These are phyloP conservation scores for Sarcocystis neurona DNA, from an alignment of 169 alveolate species.

Conservation along the genomic window DNA sequence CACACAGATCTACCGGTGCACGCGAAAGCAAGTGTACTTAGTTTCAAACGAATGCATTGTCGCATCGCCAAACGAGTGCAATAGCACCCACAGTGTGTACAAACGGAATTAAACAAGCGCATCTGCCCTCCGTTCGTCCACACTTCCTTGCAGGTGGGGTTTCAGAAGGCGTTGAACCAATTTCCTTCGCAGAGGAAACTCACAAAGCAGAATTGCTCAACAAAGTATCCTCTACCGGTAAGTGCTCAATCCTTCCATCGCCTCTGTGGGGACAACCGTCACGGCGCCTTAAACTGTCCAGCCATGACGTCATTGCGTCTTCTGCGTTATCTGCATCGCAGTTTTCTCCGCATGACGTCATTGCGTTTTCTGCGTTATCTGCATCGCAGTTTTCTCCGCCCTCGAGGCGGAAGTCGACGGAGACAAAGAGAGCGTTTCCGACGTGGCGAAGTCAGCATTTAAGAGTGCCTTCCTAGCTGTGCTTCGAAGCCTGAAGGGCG, in stretches of 20 bases:
- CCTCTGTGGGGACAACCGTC: neutral
- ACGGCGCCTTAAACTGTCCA: neutral
- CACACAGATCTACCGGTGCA: too few relatives aligned
- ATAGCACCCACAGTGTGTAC: too few relatives aligned
- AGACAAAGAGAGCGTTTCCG: neutral
- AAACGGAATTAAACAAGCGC: too few relatives aligned
- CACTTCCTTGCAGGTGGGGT: too few relatives aligned
- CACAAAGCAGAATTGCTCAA: neutral
- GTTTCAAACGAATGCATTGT: too few relatives aligned
- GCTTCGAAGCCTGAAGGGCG: neutral
- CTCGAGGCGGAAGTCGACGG: neutral
- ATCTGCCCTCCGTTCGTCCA: too few relatives aligned
- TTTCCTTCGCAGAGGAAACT: neutral
- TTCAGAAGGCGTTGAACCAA: too few relatives aligned
- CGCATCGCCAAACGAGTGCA: too few relatives aligned
- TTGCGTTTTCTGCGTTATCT: neutral
- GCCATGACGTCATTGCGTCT: neutral
- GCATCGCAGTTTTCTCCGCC: neutral
- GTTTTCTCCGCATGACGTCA: neutral
- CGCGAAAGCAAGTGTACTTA: too few relatives aligned
- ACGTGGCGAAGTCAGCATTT: neutral
- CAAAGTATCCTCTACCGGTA: conserved; percentile 16
- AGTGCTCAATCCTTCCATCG: neutral
- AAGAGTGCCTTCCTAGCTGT: neutral
- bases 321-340: neutral